Conservation (phyloP, 2,329 filamentous ascomycete genomes). For the Corynespora cassiicola region DNA sequence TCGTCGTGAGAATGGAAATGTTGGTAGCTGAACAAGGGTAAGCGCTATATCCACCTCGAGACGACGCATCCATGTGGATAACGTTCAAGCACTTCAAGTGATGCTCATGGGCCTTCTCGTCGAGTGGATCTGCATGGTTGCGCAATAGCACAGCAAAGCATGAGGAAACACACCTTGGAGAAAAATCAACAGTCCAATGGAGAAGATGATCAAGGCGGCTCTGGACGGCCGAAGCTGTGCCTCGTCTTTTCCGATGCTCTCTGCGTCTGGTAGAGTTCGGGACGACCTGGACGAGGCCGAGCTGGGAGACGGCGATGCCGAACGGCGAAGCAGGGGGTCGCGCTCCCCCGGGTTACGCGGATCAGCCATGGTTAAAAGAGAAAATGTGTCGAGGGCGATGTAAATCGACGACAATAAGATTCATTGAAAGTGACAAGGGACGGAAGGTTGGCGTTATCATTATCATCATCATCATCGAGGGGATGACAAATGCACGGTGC, state of each 20-base stretch:
- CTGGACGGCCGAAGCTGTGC: constrained; percentile 30
- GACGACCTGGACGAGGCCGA: constrained; percentile 11
- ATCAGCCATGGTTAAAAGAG: constrained; percentile 17
- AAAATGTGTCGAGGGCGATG: neutral
- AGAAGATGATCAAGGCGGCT: constrained; percentile 55
- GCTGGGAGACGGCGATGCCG: constrained; percentile 20
- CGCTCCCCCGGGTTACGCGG: constrained; percentile 26
- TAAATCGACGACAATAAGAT: too few relatives aligned
- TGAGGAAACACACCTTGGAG: constrained; percentile 57
- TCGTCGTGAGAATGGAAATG: constrained; percentile 81
- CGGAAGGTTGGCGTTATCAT: neutral
- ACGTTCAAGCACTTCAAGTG: too few relatives aligned
- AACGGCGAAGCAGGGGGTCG: constrained; percentile 32
- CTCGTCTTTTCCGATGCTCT: constrained; percentile 23
- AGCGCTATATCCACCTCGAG: too few relatives aligned
- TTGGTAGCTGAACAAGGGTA: constrained; percentile 61
- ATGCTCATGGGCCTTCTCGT: too few relatives aligned
- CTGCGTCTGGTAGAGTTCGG: constrained; percentile 7
- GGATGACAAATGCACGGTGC: constrained; percentile 9
- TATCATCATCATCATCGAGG: constrained; percentile 12
- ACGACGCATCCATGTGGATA: too few relatives aligned
- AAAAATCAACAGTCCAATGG: constrained; percentile 65
- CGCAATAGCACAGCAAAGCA: constrained; percentile 5
- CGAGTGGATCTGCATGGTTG: too few relatives aligned
- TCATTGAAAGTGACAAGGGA: too few relatives aligned